Base-by-base conservation (phyloP, 305 asterid genomes). In the Solanum hybrid region DNA sequence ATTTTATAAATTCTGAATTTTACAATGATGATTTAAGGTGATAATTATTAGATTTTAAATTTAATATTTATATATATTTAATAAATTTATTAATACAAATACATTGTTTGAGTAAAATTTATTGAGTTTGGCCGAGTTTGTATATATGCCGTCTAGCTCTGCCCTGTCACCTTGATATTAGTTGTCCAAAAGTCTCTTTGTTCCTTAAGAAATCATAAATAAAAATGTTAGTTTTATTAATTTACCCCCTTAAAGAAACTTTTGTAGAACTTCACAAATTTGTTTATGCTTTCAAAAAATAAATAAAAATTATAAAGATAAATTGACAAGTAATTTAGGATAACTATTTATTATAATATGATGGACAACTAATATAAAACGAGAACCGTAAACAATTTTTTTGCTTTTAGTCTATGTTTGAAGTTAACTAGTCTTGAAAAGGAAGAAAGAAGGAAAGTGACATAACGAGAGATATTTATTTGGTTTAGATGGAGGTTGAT, bases 81-180 rank as follows among this genome's bases (percentile, higher is more conserved):
- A 60, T 60, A 20, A 20, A 60, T 60, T 20, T 60, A n/a, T n/a
- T n/a, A 17, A n/a, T 0, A n/a, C 0, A n/a, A 66, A 66, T 66
- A n/a, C 1, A 66, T 9, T 66, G 0, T n/a, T n/a, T 66, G 29
- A 66, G 1, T 2, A 66, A 66, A n/a, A 66, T 66, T 0, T n/a
- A 66, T 1, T 66, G 27, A 1, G 27, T 66, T 66, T 24, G 73
- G 2, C 3, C 5, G 31, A 66, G 0, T 9, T 0, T 0, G 4
- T 10, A 29, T 29, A 29, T 29, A 64, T n/a, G 14, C 14, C 1
- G 29, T 9, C 6, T n/a, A 9, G 3, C 12, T 64, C 3, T 11
- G 1, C 1, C 29, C 0, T 4, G 6, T 40, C 51, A 1, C 51
- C 2, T 3, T 66, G 13, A n/a, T n/a, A 64, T 64, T n/a, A 9